Evolutionary conservation across 768 basidiomycete genomes (phyloP).

Genomic region (Rhizopogon vesiculosus): DNA sequence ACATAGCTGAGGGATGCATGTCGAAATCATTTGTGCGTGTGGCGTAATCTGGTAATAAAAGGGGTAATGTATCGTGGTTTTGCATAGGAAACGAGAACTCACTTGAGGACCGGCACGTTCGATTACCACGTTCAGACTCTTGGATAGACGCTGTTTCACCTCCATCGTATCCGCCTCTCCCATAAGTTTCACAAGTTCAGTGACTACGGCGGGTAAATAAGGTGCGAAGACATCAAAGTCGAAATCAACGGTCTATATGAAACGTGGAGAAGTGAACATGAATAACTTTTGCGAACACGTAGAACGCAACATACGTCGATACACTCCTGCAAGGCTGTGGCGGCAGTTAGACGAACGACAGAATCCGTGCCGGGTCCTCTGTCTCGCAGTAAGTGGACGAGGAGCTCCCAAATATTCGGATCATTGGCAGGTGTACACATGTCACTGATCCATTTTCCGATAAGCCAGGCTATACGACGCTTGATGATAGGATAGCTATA

Average conservation of each 20-base stretch:
- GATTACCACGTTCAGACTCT: constrained; percentile 65
- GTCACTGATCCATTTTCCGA: constrained; percentile 85
- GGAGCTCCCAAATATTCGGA: constrained; percentile 71
- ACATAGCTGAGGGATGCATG: constrained; percentile 73
- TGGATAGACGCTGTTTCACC: constrained; percentile 69
- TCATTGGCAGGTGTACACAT: constrained; percentile 56
- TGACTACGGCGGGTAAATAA: constrained; percentile 54
- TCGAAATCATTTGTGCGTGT: constrained; percentile 53
- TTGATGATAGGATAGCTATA: constrained; percentile 86
- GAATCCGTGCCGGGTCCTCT: constrained; percentile 67
- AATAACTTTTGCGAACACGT: background rate
- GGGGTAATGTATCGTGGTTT: background rate
- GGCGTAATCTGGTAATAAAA: constrained; percentile 55
- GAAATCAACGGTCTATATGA: constrained; percentile 57
- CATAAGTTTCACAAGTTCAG: constrained; percentile 66
- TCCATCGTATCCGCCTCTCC: constrained; percentile 73
- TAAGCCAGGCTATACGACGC: constrained; percentile 91
- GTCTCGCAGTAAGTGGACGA: constrained; percentile 72
- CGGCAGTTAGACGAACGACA: constrained; percentile 85
- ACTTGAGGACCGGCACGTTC: constrained; percentile 39
- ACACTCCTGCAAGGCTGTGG: constrained; percentile 74
- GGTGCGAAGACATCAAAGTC: constrained; percentile 61
- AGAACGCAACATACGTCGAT: constrained; percentile 63
- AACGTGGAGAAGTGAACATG: constrained; percentile 5
- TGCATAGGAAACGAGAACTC: constrained; percentile 5